A percentile compares a stretch with the other conserved stretches of the same genome.
Evolutionary conservation across 1,284 basidiomycete genomes (phyloP).

Genomic region (Apiotrichum siamense): DNA sequence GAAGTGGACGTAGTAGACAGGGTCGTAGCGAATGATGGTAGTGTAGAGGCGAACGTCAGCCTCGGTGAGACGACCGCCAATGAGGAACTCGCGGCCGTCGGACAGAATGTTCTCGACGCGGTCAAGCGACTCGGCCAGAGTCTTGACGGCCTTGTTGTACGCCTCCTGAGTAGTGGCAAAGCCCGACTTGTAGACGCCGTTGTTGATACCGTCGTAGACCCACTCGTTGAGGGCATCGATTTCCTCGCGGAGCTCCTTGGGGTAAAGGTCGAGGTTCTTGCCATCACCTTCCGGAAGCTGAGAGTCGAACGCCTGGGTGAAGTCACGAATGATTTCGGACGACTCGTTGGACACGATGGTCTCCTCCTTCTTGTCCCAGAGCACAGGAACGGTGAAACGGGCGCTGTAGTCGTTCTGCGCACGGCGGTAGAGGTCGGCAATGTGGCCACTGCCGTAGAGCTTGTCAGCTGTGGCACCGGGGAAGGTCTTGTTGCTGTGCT

Average conservation of each 20-base stretch:
- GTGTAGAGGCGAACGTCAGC: slow-evolving; percentile 86
- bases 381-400: slow-evolving; percentile 81
- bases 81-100: slow-evolving; percentile 69
- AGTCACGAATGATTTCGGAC: slow-evolving; percentile 85
- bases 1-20: slow-evolving; percentile 86
- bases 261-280: slow-evolving; percentile 69
- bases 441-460: slow-evolving; percentile 61
- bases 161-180: slow-evolving; percentile 78
- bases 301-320: slow-evolving; percentile 76
- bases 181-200: slow-evolving; percentile 68
- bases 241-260: slow-evolving; percentile 60
- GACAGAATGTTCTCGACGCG: slow-evolving; percentile 68
- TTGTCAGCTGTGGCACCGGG: slow-evolving; percentile 68
- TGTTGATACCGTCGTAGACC: slow-evolving; percentile 69
- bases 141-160: slow-evolving; percentile 68
- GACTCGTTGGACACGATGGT: slow-evolving; percentile 96
- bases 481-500: slow-evolving; percentile 54
- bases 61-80: slow-evolving; percentile 78
- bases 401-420: slow-evolving; percentile 61
- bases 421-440: slow-evolving; percentile 79
- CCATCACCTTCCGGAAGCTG: slow-evolving; percentile 58
- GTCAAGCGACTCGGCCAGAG: slow-evolving; percentile 72
- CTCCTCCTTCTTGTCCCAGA: slow-evolving; percentile 87
- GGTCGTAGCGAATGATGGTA: slow-evolving; percentile 76
- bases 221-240: slow-evolving; percentile 85